Evolutionary conservation across 1,284 basidiomycete species (phyloP).

Genomic region (Apiotrichum laibachii): DNA sequence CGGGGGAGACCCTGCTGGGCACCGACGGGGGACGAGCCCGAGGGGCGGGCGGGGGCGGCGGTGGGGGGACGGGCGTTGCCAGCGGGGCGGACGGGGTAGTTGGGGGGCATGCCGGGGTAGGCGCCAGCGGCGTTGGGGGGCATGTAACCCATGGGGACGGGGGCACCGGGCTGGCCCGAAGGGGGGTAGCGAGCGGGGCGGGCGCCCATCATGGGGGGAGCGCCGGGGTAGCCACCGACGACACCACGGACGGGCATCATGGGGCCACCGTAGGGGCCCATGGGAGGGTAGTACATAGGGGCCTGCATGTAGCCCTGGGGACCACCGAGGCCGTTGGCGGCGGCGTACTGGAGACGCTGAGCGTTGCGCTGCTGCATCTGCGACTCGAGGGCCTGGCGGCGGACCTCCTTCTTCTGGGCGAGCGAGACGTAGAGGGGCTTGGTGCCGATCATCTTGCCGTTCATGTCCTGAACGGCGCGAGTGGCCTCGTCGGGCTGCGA

Average conservation of each 20-base stretch:
- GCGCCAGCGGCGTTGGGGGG: slow-evolving; percentile 64
- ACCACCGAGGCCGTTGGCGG: slow-evolving; percentile 74
- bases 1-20: slow-evolving; percentile 50
- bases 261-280: slow-evolving; percentile 59
- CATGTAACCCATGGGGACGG: slow-evolving; percentile 44
- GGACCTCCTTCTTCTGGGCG: slow-evolving; percentile 96
- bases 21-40: slow-evolving; percentile 50
- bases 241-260: slow-evolving; percentile 57
- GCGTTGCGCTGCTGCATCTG: slow-evolving; percentile 91
- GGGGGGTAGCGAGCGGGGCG: slow-evolving; percentile 71
- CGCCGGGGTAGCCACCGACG: slow-evolving; percentile 53
- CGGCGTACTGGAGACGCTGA: slow-evolving; percentile 90
- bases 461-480: slow-evolving; percentile 99
- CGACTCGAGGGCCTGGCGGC: slow-evolving; percentile 96
- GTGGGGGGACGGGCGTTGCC: slow-evolving; percentile 42
- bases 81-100: slow-evolving; percentile 42
- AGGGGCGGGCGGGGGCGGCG: slow-evolving; percentile 54
- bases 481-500: slow-evolving; percentile 98
- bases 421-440: slow-evolving; percentile 99
- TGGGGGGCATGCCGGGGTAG: slow-evolving; percentile 43
- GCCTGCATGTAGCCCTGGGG: slow-evolving; percentile 67
- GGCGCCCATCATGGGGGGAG: slow-evolving; percentile 71
- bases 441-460: slow-evolving; percentile 99
- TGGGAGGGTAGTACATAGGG: slow-evolving; percentile 86
- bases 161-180: slow-evolving; percentile 59